A percentile compares a stretch with the other conserved stretches of the same genome.
These are phyloP conservation scores for Beta corolliflora DNA, from an alignment of 179 eudicot genomes.

Conservation along the genomic window DNA sequence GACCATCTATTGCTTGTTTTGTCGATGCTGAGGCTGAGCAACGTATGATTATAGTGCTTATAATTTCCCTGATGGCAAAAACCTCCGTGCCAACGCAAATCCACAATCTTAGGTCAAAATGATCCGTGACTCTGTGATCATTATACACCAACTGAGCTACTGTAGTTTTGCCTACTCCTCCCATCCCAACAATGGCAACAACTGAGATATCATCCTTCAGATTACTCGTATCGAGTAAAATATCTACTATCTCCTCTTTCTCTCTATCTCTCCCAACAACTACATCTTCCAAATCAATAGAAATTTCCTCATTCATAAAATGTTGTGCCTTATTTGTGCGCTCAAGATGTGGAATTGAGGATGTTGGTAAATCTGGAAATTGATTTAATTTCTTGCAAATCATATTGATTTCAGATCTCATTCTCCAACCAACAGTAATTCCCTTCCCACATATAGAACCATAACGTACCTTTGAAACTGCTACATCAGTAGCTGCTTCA, in stretches of 20 bases:
- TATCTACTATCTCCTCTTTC: conserved; percentile 8
- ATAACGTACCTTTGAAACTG: neutral
- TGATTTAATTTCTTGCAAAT: neutral
- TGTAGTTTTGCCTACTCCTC: conserved; percentile 38
- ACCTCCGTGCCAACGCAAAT: conserved; percentile 26
- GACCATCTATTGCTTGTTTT: neutral
- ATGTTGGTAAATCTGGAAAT: no score
- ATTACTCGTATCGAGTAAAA: conserved; percentile 11
- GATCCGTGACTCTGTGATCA: conserved; percentile 17
- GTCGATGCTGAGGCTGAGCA: neutral
- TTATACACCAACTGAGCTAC: conserved; percentile 34
- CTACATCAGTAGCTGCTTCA: neutral
- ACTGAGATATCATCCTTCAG: neutral
- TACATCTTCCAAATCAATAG: neutral
- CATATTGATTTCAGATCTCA: neutral
- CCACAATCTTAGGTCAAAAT: conserved; percentile 33
- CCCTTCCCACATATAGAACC: neutral
- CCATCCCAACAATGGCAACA: conserved; percentile 32
- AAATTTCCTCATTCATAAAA: no score
- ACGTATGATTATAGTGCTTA: neutral
- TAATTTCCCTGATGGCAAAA: conserved; percentile 5
- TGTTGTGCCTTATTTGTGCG: no score
- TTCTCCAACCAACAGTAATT: neutral
- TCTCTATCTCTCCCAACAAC: conserved; percentile 39
- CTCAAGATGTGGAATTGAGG: no score